A percentile compares a stretch with the other conserved stretches of the same genome.
Conservation (phyloP, 768 basidiomycete species). For the Auricularia sp. region DNA sequence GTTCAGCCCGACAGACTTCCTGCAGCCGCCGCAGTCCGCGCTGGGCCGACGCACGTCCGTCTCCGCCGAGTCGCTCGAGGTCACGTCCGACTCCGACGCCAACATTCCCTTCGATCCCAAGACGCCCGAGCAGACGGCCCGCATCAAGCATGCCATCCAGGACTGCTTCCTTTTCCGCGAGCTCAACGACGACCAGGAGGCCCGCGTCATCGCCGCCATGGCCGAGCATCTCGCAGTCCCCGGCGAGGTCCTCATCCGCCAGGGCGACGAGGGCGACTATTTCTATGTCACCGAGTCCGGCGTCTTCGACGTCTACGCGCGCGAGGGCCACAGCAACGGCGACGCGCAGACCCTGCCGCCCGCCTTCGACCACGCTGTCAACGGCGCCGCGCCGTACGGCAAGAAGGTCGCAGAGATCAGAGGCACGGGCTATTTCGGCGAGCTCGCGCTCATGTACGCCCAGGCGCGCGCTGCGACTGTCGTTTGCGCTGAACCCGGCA, state of each 20-base stretch:
- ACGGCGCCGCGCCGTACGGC: slow-evolving; percentile 46
- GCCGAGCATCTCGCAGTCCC: slow-evolving; percentile 63
- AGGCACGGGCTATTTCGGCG: slow-evolving; percentile 84
- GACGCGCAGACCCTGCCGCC: slow-evolving; percentile 48
- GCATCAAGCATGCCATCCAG: slow-evolving; percentile 79
- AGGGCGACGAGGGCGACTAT: slow-evolving; percentile 93
- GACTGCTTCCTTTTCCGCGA: slow-evolving; percentile 93
- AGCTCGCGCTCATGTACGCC: slow-evolving; percentile 96
- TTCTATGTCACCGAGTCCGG: slow-evolving; percentile 97
- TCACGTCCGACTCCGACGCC: slow-evolving; percentile 55
- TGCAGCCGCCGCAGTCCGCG: slow-evolving; percentile 64
- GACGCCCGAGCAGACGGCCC: slow-evolving; percentile 68
- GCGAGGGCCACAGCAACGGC: slow-evolving; percentile 22
- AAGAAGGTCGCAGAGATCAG: slow-evolving; percentile 77
- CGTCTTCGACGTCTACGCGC: slow-evolving; percentile 71
- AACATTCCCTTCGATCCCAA: slow-evolving; percentile 71
- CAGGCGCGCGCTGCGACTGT: slow-evolving; percentile 94
- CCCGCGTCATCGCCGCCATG: slow-evolving; percentile 91
- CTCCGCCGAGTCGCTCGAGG: slow-evolving; percentile 90
- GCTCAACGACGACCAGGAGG: slow-evolving; percentile 92
- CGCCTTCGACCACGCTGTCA: slow-evolving; percentile 30
- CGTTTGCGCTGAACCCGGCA: slow-evolving; percentile 68
- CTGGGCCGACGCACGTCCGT: slow-evolving; percentile 89
- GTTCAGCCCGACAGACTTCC: slow-evolving; percentile 43
- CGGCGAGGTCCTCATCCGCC: slow-evolving; percentile 87